These are phyloP conservation scores for Phialophora expanda DNA, from an alignment of 2,329 filamentous ascomycete genomes.

Conservation along the genomic window DNA sequence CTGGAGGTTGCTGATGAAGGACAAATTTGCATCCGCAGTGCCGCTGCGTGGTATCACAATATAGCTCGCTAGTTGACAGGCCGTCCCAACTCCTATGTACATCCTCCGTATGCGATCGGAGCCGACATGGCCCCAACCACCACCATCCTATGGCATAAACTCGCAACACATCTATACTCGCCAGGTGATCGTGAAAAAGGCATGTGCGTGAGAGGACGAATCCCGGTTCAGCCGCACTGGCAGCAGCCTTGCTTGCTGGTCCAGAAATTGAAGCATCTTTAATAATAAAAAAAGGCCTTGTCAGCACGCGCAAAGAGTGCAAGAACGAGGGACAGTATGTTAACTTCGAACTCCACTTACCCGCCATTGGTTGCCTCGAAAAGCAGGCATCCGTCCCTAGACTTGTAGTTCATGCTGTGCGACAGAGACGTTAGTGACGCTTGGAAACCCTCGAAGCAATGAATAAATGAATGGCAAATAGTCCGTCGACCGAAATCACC, in stretches of 20 bases:
- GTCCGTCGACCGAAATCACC: neutral
- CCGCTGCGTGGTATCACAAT: too few relatives aligned
- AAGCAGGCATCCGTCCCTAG: constrained; percentile 30
- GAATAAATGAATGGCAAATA: neutral
- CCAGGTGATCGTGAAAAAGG: neutral
- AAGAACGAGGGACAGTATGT: neutral
- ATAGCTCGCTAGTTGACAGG: too few relatives aligned
- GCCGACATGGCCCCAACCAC: neutral
- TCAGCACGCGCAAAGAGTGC: neutral
- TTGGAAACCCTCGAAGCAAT: neutral
- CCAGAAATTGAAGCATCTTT: constrained; percentile 9
- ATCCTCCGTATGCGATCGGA: too few relatives aligned
- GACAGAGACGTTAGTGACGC: constrained; percentile 1
- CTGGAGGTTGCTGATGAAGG: too few relatives aligned
- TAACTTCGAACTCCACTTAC: constrained; percentile 10
- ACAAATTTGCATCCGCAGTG: too few relatives aligned
- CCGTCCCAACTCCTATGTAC: too few relatives aligned
- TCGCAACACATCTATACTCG: neutral
- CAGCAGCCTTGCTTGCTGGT: constrained; percentile 13
- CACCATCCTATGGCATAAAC: neutral
- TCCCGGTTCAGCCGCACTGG: neutral
- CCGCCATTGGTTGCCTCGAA: constrained; percentile 31
- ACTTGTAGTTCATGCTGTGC: constrained; percentile 32
- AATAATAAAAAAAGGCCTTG: neutral
- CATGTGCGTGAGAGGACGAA: neutral